Percentiles rank a stretch among this genome's conserved stretches.
These are phyloP conservation scores for Favolaschia claudopus DNA, from an alignment of 768 basidiomycete species.

Conservation along the genomic window DNA sequence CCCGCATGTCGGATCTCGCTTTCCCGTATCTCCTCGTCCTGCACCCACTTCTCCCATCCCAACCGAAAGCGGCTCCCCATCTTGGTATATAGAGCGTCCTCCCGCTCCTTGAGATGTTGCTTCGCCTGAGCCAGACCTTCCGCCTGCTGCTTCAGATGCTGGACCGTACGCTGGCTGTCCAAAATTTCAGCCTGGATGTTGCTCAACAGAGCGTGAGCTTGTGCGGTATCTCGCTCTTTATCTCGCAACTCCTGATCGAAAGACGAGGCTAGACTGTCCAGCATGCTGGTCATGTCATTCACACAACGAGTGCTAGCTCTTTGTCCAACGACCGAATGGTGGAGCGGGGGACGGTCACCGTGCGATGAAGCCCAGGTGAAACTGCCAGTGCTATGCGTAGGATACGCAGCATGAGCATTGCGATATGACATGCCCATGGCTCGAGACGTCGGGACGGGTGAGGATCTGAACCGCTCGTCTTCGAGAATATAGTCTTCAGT, in stretches of 20 bases:
- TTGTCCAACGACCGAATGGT: conserved; percentile 86
- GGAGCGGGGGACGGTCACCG: conserved; percentile 76
- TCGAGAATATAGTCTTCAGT: conserved; percentile 99
- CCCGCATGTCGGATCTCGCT: conserved; percentile 67
- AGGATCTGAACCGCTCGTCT: conserved; percentile 95
- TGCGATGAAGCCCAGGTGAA: conserved; percentile 58
- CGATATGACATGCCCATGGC: conserved; percentile 74
- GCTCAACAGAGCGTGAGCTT: conserved; percentile 84
- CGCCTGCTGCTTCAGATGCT: conserved; percentile 72
- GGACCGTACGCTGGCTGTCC: conserved; percentile 81
- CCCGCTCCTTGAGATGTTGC: conserved; percentile 64
- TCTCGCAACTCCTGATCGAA: conserved; percentile 93
- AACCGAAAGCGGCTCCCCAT: conserved; percentile 84
- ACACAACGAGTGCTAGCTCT: conserved; percentile 86
- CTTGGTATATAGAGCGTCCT: conserved; percentile 70
- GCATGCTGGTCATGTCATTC: conserved; percentile 84
- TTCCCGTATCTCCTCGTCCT: conserved; percentile 85
- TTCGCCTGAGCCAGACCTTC: conserved; percentile 71
- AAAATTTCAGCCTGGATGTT: conserved; percentile 92
- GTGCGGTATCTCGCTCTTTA: conserved; percentile 90
- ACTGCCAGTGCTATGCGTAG: conserved; percentile 49
- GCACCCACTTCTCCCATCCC: conserved; percentile 94
- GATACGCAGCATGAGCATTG: conserved; percentile 69
- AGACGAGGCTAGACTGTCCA: conserved; percentile 86
- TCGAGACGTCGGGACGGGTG: conserved; percentile 81